Evolutionary conservation across 441 rosid species (phyloP), one percentile per base, ranked within the genome.

Genomic region (Cnidoscolus chayamansa): DNA sequence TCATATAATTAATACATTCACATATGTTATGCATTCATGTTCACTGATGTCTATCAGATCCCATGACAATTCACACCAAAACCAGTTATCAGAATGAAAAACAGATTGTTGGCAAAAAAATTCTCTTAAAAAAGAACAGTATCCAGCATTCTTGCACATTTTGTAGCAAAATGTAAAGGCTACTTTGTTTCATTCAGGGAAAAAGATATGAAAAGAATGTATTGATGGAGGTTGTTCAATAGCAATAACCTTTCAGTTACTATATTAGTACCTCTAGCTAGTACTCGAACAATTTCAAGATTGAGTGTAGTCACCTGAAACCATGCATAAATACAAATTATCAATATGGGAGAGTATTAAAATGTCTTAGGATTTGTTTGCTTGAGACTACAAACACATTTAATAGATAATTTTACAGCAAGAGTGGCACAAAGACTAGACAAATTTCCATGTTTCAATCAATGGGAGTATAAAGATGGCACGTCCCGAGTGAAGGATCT

Each of bases 271-370:
- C 98, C 98, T 87, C 94, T 82, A 31, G 98, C 97, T 19, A 94
- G 87, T 47, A 92, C 91, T 84, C 98, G 86, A 74, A 90, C 97
- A 75, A 94, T 86, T 80, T 92, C 96, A 76, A 92, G 97, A 80
- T 94, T 92, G 64, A 94, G 94, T 68, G 79, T 86, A 53, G 90
- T 84, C 59, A 94, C 98, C 98, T 92, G 88, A 51, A 79, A 68
- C 7, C 70, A 60, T 67, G 63, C 9, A 50, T 10, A 71, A 53
- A 51, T 48, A 51, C 2, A 59, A 32, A 50, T 10, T 9, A 59
- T 69, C 30, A 76, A 16, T 6, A 53, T 60, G 47, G 13, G 37
- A 73, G 43, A 47, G 43, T n/a, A 48, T 1, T 47, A 67, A 45
- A 1, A 61, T 40, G 55, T 45, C 53, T n/a, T 43, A 47, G 48